Conservation (phyloP, 2,329 filamentous ascomycete genomes). For the Pyricularia pennisetigena region DNA sequence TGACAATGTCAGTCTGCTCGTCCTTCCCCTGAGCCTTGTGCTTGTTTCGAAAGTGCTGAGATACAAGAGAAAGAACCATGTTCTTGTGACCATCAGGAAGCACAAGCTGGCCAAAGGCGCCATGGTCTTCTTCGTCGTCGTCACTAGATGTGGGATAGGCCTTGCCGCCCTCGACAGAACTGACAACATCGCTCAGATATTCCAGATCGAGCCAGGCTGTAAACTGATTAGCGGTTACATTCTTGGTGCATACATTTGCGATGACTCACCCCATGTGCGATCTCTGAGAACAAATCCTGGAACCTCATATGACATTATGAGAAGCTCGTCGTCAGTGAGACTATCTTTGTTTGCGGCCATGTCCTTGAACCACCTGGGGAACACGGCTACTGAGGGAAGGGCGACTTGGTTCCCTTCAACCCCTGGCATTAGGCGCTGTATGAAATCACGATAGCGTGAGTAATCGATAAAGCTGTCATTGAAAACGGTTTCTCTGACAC, state of each 20-base stretch:
- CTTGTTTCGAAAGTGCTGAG: slow-evolving; percentile 21
- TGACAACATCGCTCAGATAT: slow-evolving; percentile 2
- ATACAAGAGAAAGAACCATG: slow-evolving; percentile 19
- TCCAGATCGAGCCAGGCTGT: slow-evolving; percentile 10
- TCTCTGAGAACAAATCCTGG: slow-evolving; percentile 22
- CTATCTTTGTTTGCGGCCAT: not conserved
- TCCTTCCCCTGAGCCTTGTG: not conserved
- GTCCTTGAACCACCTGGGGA: slow-evolving; percentile 8
- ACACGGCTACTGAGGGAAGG: slow-evolving; percentile 4
- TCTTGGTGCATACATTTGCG: not conserved
- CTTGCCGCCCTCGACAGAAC: not conserved
- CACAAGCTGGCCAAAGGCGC: slow-evolving; percentile 17
- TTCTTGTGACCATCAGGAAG: slow-evolving; percentile 14
- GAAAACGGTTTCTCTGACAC: not conserved
- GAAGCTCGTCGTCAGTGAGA: slow-evolving; percentile 14
- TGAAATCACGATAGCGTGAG: slow-evolving; percentile 6
- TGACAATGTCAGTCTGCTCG: slow-evolving; percentile 19
- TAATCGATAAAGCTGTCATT: slow-evolving; percentile 8
- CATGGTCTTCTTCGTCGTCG: slow-evolving; percentile 4
- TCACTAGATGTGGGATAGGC: not conserved
- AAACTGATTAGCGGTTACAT: not conserved
- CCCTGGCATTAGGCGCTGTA: slow-evolving; percentile 8
- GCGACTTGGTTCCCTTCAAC: not conserved
- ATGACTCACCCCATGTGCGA: slow-evolving; percentile 21
- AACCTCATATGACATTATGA: slow-evolving; percentile 22